Percentiles rank a stretch among this genome's conserved stretches.
Evolutionary conservation across 2,329 filamentous ascomycete genomes (phyloP).

Genomic region (Calonectria pauciramosa): DNA sequence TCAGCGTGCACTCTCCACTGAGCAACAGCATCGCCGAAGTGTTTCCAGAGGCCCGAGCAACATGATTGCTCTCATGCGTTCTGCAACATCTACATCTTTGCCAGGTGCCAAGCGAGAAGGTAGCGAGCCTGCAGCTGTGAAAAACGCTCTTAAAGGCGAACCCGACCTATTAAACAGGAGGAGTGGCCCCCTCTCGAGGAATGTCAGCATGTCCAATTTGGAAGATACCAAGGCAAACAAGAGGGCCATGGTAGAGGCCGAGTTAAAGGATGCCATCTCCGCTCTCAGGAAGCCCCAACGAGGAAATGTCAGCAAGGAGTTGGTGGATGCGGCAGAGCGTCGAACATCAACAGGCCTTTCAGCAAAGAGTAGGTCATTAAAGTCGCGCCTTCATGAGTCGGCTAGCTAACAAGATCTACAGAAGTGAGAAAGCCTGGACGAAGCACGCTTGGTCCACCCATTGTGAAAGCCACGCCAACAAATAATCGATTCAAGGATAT

Average conservation of each 20-base stretch:
- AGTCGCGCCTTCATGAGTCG: not conserved
- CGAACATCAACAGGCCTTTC: constrained; percentile 64
- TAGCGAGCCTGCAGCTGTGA: constrained; percentile 70
- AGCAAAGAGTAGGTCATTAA: constrained; percentile 60
- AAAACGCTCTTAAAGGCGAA: constrained; percentile 62
- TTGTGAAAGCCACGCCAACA: constrained; percentile 71
- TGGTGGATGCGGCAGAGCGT: constrained; percentile 77
- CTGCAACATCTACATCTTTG: constrained; percentile 73
- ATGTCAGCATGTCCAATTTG: constrained; percentile 63
- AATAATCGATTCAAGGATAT: constrained; percentile 68
- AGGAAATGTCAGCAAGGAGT: constrained; percentile 74
- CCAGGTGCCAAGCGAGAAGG: constrained; percentile 76
- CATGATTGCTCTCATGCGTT: constrained; percentile 75
- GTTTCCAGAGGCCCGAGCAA: constrained; percentile 70
- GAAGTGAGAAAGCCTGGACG: constrained; percentile 67
- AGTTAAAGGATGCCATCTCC: constrained; percentile 80
- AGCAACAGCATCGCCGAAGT: constrained; percentile 66
- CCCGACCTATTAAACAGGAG: constrained; percentile 56
- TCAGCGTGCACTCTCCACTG: constrained; percentile 73
- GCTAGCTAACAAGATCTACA: constrained; percentile 51
- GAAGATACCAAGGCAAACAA: constrained; percentile 72
- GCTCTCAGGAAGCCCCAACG: constrained; percentile 83
- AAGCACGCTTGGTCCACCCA: constrained; percentile 51
- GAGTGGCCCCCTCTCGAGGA: constrained; percentile 52
- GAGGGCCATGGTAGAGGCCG: constrained; percentile 76